Percentiles rank a stretch among this genome's conserved stretches.
Evolutionary conservation across 176 grass and related monocot species (phyloP).

Genomic region (Pontederia crassipes): DNA sequence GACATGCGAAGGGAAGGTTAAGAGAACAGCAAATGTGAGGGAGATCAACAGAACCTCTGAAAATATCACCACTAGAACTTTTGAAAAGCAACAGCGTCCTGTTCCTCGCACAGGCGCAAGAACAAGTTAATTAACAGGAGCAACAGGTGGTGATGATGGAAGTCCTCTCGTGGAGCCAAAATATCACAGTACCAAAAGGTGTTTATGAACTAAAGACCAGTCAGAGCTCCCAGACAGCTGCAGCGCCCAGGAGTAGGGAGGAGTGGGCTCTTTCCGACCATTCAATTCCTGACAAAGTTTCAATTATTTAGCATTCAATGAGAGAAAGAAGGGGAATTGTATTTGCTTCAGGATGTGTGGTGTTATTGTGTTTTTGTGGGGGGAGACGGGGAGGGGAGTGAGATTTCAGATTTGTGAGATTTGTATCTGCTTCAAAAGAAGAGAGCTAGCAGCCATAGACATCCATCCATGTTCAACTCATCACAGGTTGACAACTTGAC

Average conservation of each 20-base stretch:
- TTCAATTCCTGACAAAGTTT: slow-evolving; percentile 47
- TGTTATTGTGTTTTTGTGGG: too few relatives aligned
- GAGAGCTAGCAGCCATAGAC: neutral
- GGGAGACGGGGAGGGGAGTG: too few relatives aligned
- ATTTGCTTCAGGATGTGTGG: neutral
- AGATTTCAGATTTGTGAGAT: too few relatives aligned
- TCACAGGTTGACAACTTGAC: too few relatives aligned
- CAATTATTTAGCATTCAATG: slow-evolving; percentile 14
- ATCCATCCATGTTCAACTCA: neutral
- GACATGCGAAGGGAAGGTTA: too few relatives aligned
- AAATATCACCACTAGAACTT: too few relatives aligned
- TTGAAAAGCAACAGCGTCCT: too few relatives aligned
- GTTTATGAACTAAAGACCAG: slow-evolving; percentile 5
- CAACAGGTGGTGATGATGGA: neutral
- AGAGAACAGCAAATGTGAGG: too few relatives aligned
- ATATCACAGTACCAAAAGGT: neutral
- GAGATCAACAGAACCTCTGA: too few relatives aligned
- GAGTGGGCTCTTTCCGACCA: slow-evolving; percentile 22
- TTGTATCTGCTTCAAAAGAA: too few relatives aligned
- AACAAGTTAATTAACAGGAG: too few relatives aligned
- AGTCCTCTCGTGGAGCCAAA: neutral
- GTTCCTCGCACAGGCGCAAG: too few relatives aligned
- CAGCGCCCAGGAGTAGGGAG: slow-evolving; percentile 6
- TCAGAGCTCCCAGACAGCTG: slow-evolving; percentile 27
- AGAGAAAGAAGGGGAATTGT: neutral